Evolutionary conservation across 306 rosid species (phyloP).

Genomic region (Acacia confusa): DNA sequence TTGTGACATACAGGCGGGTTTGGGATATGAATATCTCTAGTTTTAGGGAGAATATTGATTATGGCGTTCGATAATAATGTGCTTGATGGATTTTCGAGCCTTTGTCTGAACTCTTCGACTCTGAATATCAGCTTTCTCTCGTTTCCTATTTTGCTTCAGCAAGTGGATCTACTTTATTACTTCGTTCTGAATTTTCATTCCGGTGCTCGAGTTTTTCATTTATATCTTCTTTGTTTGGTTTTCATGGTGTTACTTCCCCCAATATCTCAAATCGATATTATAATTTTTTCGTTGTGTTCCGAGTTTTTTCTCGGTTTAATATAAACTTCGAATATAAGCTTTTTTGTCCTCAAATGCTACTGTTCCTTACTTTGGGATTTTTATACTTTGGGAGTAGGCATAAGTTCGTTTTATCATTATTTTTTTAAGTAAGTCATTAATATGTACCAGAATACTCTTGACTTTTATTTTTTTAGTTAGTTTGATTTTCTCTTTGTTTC

Average conservation of each 20-base stretch:
- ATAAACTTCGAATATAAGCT: neutral
- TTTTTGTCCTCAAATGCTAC: neutral
- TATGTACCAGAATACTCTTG: neutral
- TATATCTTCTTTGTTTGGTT: neutral
- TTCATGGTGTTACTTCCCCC: neutral
- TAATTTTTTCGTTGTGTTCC: neutral
- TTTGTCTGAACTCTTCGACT: constrained; percentile 33
- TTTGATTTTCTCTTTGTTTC: neutral
- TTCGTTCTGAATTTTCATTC: constrained; percentile 27
- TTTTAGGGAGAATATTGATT: constrained; percentile 27
- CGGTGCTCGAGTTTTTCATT: neutral
- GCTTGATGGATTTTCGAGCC: constrained; percentile 40
- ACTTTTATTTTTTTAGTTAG: neutral
- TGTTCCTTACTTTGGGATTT: constrained; percentile 19
- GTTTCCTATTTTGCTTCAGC: constrained; percentile 20
- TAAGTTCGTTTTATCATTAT: neutral
- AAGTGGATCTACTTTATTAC: constrained; percentile 55
- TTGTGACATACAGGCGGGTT: constrained; percentile 12
- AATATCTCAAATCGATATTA: neutral
- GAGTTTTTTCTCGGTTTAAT: neutral
- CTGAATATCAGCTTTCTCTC: constrained; percentile 29
- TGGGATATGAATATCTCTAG: constrained; percentile 24
- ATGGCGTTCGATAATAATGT: constrained; percentile 43
- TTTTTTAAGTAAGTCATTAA: neutral
- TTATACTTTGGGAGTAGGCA: neutral